These are phyloP conservation scores for Ceratobasidium papillatum DNA, from an alignment of 1,284 basidiomycete species.

Conservation along the genomic window DNA sequence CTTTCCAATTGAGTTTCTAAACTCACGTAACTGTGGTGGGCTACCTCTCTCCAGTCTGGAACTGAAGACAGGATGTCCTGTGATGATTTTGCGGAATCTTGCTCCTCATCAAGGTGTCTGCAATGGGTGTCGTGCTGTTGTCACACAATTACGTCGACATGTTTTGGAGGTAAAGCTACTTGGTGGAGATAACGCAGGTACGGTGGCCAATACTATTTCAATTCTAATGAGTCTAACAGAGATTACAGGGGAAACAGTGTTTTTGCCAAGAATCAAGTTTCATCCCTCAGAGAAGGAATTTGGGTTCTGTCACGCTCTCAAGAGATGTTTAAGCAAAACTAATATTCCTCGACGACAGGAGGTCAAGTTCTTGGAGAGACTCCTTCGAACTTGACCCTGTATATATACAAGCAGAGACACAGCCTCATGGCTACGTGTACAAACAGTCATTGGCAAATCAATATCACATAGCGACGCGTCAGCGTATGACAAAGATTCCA, in stretches of 20 bases:
- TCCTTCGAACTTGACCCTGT: too few species aligned
- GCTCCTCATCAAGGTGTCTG: conserved; percentile 52
- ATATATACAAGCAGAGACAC: too few species aligned
- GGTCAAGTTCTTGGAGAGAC: too few species aligned
- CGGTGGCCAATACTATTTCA: background rate
- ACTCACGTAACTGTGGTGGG: conserved; percentile 48
- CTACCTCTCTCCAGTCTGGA: conserved; percentile 51
- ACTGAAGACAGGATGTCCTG: conserved; percentile 50
- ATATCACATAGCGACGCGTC: too few species aligned
- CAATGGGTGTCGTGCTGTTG: conserved; percentile 52
- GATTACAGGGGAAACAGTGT: conserved; percentile 45
- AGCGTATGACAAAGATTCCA: too few species aligned
- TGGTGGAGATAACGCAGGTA: conserved; percentile 50
- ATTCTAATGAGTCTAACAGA: background rate
- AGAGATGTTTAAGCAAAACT: too few species aligned
- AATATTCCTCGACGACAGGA: too few species aligned
- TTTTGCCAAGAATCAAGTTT: conserved; percentile 51
- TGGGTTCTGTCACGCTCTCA: too few species aligned
- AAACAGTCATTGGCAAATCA: too few species aligned
- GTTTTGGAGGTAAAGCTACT: conserved; percentile 50
- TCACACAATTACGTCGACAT: conserved; percentile 44
- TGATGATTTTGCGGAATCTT: conserved; percentile 55
- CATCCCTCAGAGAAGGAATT: conserved; percentile 46
- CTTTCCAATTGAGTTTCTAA: conserved; percentile 17
- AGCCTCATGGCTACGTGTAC: too few species aligned